Conservation (phyloP, 2,329 filamentous ascomycete species). For the Madurella fahalii region DNA sequence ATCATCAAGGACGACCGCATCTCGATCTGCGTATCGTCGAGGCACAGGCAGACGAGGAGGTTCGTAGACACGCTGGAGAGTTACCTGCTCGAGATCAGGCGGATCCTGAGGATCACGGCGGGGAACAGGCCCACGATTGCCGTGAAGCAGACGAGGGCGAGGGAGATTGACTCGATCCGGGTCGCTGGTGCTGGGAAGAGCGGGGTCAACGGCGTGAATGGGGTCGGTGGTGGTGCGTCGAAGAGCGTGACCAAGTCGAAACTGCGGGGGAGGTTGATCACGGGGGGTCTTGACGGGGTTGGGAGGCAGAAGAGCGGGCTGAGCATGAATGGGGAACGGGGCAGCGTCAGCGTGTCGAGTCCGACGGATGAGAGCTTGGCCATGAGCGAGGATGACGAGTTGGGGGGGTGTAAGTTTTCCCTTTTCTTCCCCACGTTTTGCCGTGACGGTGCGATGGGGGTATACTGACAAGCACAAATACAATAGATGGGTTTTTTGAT, state of each 20-base stretch:
- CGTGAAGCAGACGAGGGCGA: constrained; percentile 44
- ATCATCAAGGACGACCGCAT: constrained; percentile 96
- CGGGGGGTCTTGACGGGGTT: constrained; percentile 41
- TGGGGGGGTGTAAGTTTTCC: constrained; percentile 82
- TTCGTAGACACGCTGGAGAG: constrained; percentile 86
- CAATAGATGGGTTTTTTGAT: constrained; percentile 90
- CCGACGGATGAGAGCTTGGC: constrained; percentile 66
- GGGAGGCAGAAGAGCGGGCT: constrained; percentile 33
- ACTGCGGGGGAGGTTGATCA: constrained; percentile 69
- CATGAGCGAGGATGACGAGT: constrained; percentile 78
- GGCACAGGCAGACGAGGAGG: constrained; percentile 87
- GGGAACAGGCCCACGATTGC: constrained; percentile 33
- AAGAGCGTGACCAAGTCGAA: constrained; percentile 48
- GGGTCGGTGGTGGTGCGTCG: not conserved
- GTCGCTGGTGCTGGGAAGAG: not conserved
- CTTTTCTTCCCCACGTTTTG: constrained; percentile 1
- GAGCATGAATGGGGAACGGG: too few species aligned
- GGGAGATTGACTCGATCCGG: constrained; percentile 48
- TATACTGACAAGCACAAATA: constrained; percentile 6
- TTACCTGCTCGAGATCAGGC: constrained; percentile 86
- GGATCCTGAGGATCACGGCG: constrained; percentile 69
- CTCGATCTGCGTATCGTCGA: constrained; percentile 86
- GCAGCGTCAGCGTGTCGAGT: constrained; percentile 39
- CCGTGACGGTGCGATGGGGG: not conserved
- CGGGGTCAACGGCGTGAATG: not conserved